Conservation (phyloP, 140 eudicot species). For the Erigeron philadelphicus region DNA sequence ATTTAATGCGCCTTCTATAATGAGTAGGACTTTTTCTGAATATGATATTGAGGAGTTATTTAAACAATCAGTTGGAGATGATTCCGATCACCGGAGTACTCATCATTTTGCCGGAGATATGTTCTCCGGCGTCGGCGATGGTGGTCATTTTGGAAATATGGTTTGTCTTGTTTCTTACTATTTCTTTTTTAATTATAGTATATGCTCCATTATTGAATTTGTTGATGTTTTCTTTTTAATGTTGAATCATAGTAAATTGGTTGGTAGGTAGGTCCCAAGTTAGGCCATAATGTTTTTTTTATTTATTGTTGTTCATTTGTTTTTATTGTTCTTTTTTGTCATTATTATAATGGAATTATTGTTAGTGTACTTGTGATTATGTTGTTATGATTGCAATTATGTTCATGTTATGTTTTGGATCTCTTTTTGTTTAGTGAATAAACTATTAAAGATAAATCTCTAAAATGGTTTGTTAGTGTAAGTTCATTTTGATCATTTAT, state of each 20-base stretch:
- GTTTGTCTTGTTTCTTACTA: conserved; percentile 18
- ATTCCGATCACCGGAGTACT: conserved; percentile 4
- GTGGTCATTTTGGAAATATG: conserved; percentile 14
- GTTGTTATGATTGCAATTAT: conserved; percentile 3
- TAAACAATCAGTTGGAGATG: neutral
- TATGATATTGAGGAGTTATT: neutral
- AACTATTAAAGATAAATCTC: neutral
- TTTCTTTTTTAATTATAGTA: neutral
- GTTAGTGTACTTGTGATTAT: neutral
- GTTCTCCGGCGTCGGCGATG: conserved; percentile 15
- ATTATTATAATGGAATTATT: no score
- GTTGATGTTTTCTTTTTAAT: neutral
- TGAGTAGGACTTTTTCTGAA: neutral
- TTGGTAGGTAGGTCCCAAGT: conserved; percentile 24
- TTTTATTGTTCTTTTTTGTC: no score
- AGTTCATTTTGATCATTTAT: neutral
- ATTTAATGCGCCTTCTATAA: neutral
- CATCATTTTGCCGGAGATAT: conserved; percentile 7
- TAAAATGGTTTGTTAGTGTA: neutral
- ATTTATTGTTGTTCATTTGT: neutral
- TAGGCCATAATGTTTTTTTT: conserved; percentile 12
- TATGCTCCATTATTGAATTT: neutral
- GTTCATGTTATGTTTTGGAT: conserved; percentile 4
- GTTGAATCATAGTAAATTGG: conserved; percentile 12
- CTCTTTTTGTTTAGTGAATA: conserved; percentile 1